These are phyloP conservation scores for Clonostachys sp. DNA, from an alignment of 2,329 filamentous ascomycete genomes.

Conservation along the genomic window DNA sequence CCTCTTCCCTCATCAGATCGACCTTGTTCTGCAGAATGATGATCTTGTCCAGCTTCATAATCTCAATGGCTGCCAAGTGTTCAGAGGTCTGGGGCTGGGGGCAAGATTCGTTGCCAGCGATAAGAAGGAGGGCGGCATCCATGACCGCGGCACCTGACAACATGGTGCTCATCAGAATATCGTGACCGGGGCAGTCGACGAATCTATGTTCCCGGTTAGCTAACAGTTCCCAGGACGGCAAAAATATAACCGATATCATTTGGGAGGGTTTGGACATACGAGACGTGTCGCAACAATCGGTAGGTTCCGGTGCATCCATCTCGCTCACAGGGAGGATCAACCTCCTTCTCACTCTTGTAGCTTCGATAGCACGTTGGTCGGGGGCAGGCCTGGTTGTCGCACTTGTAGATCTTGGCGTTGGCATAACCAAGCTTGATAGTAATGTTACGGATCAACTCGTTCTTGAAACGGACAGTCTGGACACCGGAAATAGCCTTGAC, in stretches of 20 bases:
- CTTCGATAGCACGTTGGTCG: slow-evolving; percentile 93
- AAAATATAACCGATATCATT: not conserved
- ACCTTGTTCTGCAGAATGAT: slow-evolving; percentile 99
- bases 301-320: slow-evolving; percentile 88
- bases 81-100: slow-evolving; percentile 98
- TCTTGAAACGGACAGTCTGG: slow-evolving; percentile 99
- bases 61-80: slow-evolving; percentile 97
- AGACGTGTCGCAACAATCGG: slow-evolving; percentile 84
- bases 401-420: slow-evolving; percentile 99
- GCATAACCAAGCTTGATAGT: slow-evolving; percentile 99
- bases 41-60: slow-evolving; percentile 99
- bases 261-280: slow-evolving; percentile 49
- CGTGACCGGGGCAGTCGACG: slow-evolving; percentile 98
- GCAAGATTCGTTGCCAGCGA: slow-evolving; percentile 97
- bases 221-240: not conserved
- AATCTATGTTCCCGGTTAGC: slow-evolving; percentile 51
- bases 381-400: slow-evolving; percentile 86
- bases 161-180: slow-evolving; percentile 99
- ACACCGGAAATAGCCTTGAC: slow-evolving; percentile 99
- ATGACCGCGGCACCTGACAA: slow-evolving; percentile 98
- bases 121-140: slow-evolving; percentile 94
- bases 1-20: slow-evolving; percentile 95
- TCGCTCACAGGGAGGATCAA: slow-evolving; percentile 92
- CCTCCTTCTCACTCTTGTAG: slow-evolving; percentile 98
- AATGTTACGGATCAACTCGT: slow-evolving; percentile 97